These are phyloP conservation scores for Plicaturopsis crispa DNA, from an alignment of 768 basidiomycete genomes.

Conservation along the genomic window DNA sequence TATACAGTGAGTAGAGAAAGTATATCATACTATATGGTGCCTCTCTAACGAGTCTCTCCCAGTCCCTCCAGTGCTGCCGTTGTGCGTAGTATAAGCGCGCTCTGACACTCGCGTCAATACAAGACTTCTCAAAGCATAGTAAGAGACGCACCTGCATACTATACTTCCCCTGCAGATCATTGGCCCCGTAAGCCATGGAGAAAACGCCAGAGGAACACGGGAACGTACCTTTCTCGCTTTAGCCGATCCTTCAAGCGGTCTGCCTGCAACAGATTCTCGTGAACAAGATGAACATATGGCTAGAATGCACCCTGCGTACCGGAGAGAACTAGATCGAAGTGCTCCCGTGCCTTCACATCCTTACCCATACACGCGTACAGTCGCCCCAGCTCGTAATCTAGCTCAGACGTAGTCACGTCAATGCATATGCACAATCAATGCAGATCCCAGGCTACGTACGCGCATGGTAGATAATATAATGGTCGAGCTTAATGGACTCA, in stretches of 20 bases:
- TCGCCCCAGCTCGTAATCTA: conserved; percentile 86
- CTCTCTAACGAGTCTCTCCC: no score
- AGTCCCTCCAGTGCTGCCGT: no score
- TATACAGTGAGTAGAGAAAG: no score
- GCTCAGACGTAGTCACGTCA: neutral
- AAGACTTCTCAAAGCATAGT: no score
- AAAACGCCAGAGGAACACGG: neutral
- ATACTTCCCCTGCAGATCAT: conserved; percentile 58
- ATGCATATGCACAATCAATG: neutral
- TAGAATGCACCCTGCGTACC: conserved; percentile 33
- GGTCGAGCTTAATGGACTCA: conserved; percentile 72
- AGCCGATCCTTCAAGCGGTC: conserved; percentile 58
- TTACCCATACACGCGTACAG: conserved; percentile 67
- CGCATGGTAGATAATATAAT: conserved; percentile 82
- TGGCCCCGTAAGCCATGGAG: neutral
- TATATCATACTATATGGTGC: no score
- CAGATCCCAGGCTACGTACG: conserved; percentile 42
- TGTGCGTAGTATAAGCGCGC: no score
- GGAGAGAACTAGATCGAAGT: conserved; percentile 79
- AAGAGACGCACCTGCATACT: conserved; percentile 61
- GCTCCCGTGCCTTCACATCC: conserved; percentile 45
- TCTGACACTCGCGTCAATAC: no score
- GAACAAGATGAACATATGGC: neutral
- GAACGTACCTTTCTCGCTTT: conserved; percentile 52
- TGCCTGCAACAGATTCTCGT: conserved; percentile 34